A percentile compares a stretch with the other conserved stretches of the same genome.
Conservation (phyloP, 1,284 basidiomycete species). For the Pseudozyma tsukubaensis region DNA sequence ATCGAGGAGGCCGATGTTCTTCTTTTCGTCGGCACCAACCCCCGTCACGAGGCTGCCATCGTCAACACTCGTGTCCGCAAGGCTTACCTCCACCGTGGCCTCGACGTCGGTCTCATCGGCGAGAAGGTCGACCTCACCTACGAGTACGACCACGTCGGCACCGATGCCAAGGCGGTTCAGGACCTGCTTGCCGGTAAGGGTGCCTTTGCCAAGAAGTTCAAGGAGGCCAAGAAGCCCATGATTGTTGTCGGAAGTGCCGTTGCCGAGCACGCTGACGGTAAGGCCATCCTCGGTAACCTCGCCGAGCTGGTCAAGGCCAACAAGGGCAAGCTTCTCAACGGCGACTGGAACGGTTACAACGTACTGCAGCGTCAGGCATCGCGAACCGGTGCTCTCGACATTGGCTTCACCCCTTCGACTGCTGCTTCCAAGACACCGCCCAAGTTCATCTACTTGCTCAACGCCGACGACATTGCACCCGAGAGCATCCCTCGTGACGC, state of each 20-base stretch:
- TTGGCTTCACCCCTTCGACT: constrained; percentile 88
- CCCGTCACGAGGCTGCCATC: constrained; percentile 95
- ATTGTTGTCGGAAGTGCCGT: constrained; percentile 92
- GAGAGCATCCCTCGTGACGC: constrained; percentile 90
- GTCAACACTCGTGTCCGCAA: constrained; percentile 97
- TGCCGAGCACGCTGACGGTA: constrained; percentile 86
- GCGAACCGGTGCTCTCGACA: constrained; percentile 92
- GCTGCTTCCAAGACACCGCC: constrained; percentile 81
- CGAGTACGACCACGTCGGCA: constrained; percentile 90
- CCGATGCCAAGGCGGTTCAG: constrained; percentile 80
- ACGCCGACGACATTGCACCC: constrained; percentile 93
- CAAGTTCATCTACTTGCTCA: constrained; percentile 97
- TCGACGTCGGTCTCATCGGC: constrained; percentile 90
- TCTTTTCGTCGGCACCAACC: constrained; percentile 95
- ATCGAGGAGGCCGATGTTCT: constrained; percentile 92
- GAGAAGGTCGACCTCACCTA: constrained; percentile 92
- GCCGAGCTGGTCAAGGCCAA: constrained; percentile 80
- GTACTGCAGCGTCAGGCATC: constrained; percentile 91
- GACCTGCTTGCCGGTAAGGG: constrained; percentile 78
- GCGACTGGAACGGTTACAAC: constrained; percentile 96
- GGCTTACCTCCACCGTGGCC: constrained; percentile 85
- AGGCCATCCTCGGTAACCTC: constrained; percentile 81
- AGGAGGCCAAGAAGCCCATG: constrained; percentile 89
- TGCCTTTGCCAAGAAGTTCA: constrained; percentile 89
- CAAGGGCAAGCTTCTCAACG: constrained; percentile 77